Evolutionary conservation across 345 rosid species (phyloP), one percentile per base, ranked within the genome.

Genomic region (Abelmoschus esculentus): DNA sequence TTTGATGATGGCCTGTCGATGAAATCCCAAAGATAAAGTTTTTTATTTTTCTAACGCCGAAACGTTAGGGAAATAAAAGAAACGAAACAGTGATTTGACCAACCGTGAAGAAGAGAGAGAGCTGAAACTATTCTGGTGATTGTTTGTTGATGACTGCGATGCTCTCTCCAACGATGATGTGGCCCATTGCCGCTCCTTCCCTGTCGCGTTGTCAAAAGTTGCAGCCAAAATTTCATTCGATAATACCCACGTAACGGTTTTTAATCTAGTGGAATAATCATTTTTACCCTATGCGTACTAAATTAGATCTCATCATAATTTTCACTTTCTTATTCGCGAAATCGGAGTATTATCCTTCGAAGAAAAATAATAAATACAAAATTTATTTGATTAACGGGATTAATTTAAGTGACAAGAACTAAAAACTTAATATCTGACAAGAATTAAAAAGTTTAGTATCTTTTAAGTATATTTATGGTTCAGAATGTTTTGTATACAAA

Each of bases 31-130:
- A 49, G 6, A 62, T 10, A 73, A 56, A 29, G 26, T 44, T 32
- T 12, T 47, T 1, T 66, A 6, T 50, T 40, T 44, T 68, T 22
- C 26, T 34, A 52, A 29, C 9, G 28, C 38, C 15, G 5, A 26
- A 54, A 56, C 9, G 31, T 5, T 3, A 64, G 14, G 42, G 44
- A 5, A 34, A 71, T 26, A 56, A 13, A 44, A 28, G 61, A 13
- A 47, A 10, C 32, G 29, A 22, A 76, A 44, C 50, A 46, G 31
- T 69, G 50, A 73, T 55, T 52, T 70, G 15, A 88, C 98, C 66
- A 7, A 91, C 98, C 80, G 90, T 26, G 90, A 82, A 63, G 92
- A 85, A 69, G 90, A 84, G 66, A 82, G 84, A 72, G 95, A 81
- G 78, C 86, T 83, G 84, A 86, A 85, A 74, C 86, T 84, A 69